Percentiles rank a stretch among this genome's conserved stretches.
These are phyloP conservation scores for Rhizoctonia solani DNA, from an alignment of 1,284 basidiomycete species.

Conservation along the genomic window DNA sequence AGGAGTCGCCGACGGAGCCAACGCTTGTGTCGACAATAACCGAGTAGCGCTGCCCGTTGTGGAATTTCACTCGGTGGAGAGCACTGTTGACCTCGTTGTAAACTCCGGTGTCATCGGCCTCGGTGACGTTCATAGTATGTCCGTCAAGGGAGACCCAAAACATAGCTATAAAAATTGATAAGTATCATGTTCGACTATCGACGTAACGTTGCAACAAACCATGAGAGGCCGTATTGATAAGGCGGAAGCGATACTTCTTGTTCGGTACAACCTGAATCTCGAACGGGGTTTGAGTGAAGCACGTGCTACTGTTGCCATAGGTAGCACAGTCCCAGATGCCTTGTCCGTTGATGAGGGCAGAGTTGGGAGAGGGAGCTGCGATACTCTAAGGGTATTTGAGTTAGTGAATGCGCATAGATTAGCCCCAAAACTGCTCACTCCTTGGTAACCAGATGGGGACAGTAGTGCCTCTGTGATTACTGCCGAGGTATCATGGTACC, in stretches of 20 bases:
- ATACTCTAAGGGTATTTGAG: slow-evolving; percentile 35
- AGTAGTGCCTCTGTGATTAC: slow-evolving; percentile 27
- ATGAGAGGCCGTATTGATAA: slow-evolving; percentile 48
- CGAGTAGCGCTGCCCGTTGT: slow-evolving; percentile 54
- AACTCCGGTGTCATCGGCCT: slow-evolving; percentile 17
- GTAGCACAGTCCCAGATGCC: slow-evolving; percentile 40
- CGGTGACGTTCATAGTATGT: slow-evolving; percentile 38
- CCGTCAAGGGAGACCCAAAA: slow-evolving; percentile 40
- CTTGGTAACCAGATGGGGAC: slow-evolving; percentile 21
- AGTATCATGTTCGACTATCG: neutral
- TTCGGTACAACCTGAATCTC: slow-evolving; percentile 37
- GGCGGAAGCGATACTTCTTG: slow-evolving; percentile 47
- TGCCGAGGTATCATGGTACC: slow-evolving; percentile 41
- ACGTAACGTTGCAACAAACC: slow-evolving; percentile 32
- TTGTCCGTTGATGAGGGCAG: slow-evolving; percentile 46
- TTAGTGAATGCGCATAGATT: slow-evolving; percentile 33
- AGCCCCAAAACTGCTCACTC: slow-evolving; percentile 2
- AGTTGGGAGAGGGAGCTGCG: slow-evolving; percentile 44
- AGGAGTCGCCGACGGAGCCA: slow-evolving; percentile 44
- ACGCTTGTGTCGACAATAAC: slow-evolving; percentile 51
- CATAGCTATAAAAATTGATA: neutral
- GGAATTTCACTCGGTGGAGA: slow-evolving; percentile 44
- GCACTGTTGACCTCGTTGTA: slow-evolving; percentile 23
- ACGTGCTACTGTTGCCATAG: slow-evolving; percentile 32
- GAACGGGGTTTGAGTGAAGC: slow-evolving; percentile 39